Evolutionary conservation across 140 eudicot species (phyloP), one percentile per base, ranked within the genome.

Genomic region (Cichorium intybus): DNA sequence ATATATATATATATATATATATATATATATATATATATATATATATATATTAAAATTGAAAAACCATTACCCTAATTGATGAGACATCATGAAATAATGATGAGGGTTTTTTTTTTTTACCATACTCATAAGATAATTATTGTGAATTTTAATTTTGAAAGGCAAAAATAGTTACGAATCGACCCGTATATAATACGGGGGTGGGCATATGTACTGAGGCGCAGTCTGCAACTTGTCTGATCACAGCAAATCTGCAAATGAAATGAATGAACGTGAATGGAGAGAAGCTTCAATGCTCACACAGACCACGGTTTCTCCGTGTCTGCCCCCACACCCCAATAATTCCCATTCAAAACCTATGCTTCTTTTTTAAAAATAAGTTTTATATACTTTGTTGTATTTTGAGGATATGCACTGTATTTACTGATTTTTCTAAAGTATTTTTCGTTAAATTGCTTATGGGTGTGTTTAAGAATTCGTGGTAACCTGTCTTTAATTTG

Each of bases 301-400:
- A 24, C 77, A 64, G 45, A 45, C 68, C 73, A 66, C 68, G 68
- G 49, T 58, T 74, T 74, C 31, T 74, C 74, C 68, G 62, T 74
- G 79, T 24, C 10, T 57, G 73, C 20, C 55, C 74, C 67, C 73
- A 66, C 68, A 63, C 56, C 17, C 20, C 56, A 74, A 74, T 74
- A 57, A 66, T 73, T 46, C 57, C 45, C 48, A 37, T 37, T 62
- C 16, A 68, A 54, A 43, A 23, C 15, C 21, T 24, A 18, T 53
- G 49, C 18, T 14, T 27, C 56, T 20, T 8, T n/a, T 0, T 18
- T 23, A 22, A 10, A 68, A 2, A 11, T 17, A 43, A 43, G 2
- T 39, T 0, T 10, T 39, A 15, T 43, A 43, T 15, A 11, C 15
- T 14, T 15, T 15, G 0, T 39, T 0, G 7, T 43, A 14, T 43